These are phyloP conservation scores for Penicillium verrucosum DNA, from an alignment of 2,329 filamentous ascomycete species.

Conservation along the genomic window DNA sequence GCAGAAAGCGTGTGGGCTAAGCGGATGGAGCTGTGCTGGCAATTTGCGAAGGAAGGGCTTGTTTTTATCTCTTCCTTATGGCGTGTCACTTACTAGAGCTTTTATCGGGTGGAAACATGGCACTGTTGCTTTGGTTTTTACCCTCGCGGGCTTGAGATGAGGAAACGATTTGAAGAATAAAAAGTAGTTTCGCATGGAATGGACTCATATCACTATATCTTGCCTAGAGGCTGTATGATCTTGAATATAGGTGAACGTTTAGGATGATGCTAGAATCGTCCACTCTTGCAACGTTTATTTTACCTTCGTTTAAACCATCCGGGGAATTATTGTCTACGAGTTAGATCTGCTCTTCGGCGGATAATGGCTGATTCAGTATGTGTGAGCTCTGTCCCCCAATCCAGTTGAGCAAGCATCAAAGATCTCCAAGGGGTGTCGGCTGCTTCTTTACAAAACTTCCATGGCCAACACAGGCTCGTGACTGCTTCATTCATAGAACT, in stretches of 20 bases:
- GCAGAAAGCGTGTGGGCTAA: constrained; percentile 92
- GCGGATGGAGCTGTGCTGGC: constrained; percentile 13
- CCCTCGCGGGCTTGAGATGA: constrained; percentile 18
- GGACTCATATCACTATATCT: constrained; percentile 27
- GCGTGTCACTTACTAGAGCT: constrained; percentile 20
- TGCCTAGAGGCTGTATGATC: background rate
- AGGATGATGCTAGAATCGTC: background rate
- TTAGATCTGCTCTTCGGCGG: background rate
- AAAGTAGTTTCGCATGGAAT: constrained; percentile 31
- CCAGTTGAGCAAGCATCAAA: background rate
- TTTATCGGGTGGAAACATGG: constrained; percentile 18
- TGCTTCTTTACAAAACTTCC: background rate
- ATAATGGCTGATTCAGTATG: background rate
- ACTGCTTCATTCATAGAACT: background rate
- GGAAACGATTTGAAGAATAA: constrained; percentile 25
- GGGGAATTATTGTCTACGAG: background rate
- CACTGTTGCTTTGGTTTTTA: constrained; percentile 13
- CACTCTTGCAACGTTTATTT: background rate
- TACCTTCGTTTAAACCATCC: background rate
- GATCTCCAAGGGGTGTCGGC: background rate
- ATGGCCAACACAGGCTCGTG: background rate
- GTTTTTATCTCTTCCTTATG: constrained; percentile 23
- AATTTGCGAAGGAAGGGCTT: constrained; percentile 18
- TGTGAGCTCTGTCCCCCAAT: background rate
- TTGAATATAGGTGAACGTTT: background rate